Conservation (phyloP, 495 filamentous ascomycete genomes). For the Aspergillus haitiensis region DNA sequence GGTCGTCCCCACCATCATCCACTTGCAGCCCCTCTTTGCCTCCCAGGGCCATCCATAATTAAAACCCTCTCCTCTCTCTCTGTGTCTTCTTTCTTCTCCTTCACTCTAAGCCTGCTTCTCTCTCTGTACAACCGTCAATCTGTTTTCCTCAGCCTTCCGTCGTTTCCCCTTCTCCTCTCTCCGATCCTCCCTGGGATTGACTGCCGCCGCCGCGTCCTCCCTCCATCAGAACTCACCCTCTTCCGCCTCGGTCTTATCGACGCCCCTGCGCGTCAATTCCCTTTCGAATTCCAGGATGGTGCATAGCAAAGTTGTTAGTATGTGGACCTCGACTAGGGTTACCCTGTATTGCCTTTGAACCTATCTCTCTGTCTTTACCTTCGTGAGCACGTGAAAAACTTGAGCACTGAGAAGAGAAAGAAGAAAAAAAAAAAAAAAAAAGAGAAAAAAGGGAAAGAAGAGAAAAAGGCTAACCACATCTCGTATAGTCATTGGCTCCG, state of each 20-base stretch:
- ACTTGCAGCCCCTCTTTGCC: slow-evolving; percentile 23
- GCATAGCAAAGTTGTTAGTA: slow-evolving; percentile 79
- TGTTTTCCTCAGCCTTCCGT: slow-evolving; percentile 82
- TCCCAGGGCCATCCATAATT: slow-evolving; percentile 22
- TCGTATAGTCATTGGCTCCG: slow-evolving; percentile 73
- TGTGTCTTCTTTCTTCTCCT: slow-evolving; percentile 2
- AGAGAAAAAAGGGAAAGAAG: background rate
- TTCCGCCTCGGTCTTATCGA: slow-evolving; percentile 41
- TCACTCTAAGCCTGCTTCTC: slow-evolving; percentile 4
- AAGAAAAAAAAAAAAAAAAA: slow-evolving; percentile 6
- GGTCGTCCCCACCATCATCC: slow-evolving; percentile 16
- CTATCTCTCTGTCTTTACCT: background rate
- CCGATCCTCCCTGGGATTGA: slow-evolving; percentile 58
- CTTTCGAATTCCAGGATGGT: slow-evolving; percentile 55
- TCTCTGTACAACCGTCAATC: slow-evolving; percentile 53
- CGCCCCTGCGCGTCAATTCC: slow-evolving; percentile 45
- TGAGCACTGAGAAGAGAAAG: background rate
- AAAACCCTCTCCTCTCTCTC: slow-evolving; percentile 15
- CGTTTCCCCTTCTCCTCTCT: slow-evolving; percentile 61
- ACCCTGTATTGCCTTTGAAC: background rate
- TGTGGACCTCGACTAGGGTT: slow-evolving; percentile 30
- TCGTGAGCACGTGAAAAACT: background rate
- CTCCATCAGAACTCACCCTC: slow-evolving; percentile 56
- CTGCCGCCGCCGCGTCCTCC: slow-evolving; percentile 64
- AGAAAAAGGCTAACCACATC: slow-evolving; percentile 24